Percentiles rank a stretch among this genome's conserved stretches.
Evolutionary conservation across 2,329 filamentous ascomycete genomes (phyloP).

Genomic region (Madurella fahalii): DNA sequence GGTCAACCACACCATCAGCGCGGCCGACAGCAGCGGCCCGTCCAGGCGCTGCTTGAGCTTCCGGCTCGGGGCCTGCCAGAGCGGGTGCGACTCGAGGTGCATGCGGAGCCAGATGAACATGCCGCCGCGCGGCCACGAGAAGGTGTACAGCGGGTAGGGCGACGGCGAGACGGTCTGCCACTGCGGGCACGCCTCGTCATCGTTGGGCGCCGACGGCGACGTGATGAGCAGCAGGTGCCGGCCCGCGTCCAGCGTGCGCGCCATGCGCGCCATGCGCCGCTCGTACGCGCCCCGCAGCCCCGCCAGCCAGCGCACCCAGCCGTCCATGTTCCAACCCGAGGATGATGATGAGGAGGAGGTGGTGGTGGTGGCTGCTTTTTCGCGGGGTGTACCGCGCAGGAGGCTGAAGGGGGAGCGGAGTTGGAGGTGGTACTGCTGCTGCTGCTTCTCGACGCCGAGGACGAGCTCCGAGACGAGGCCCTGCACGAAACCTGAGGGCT

Average conservation of each 20-base stretch:
- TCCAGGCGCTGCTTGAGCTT: constrained; percentile 39
- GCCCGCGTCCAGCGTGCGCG: constrained; percentile 64
- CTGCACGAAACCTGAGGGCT: constrained; percentile 88
- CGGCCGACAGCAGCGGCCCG: constrained; percentile 54
- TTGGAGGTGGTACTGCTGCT: neutral
- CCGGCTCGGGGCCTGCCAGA: constrained; percentile 44
- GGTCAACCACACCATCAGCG: constrained; percentile 69
- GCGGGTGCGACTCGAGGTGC: constrained; percentile 67
- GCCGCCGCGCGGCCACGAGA: constrained; percentile 75
- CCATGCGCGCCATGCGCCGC: constrained; percentile 78
- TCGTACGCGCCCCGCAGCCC: constrained; percentile 82
- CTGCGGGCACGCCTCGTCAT: constrained; percentile 8
- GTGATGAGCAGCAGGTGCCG: no score
- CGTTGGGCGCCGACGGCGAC: constrained; percentile 23
- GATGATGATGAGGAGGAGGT: no score
- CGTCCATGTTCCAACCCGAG: constrained; percentile 69
- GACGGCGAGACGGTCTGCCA: constrained; percentile 44
- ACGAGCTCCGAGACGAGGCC: constrained; percentile 73
- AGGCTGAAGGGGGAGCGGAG: constrained; percentile 22
- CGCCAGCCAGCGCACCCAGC: constrained; percentile 89
- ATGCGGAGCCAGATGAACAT: constrained; percentile 89
- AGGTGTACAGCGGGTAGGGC: constrained; percentile 71
- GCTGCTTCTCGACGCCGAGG: constrained; percentile 47
- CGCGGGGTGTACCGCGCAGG: constrained; percentile 40
- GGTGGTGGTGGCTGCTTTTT: constrained; percentile 41